Evolutionary conservation across 768 basidiomycete species (phyloP).

Genomic region (Dioszegia hungarica): DNA sequence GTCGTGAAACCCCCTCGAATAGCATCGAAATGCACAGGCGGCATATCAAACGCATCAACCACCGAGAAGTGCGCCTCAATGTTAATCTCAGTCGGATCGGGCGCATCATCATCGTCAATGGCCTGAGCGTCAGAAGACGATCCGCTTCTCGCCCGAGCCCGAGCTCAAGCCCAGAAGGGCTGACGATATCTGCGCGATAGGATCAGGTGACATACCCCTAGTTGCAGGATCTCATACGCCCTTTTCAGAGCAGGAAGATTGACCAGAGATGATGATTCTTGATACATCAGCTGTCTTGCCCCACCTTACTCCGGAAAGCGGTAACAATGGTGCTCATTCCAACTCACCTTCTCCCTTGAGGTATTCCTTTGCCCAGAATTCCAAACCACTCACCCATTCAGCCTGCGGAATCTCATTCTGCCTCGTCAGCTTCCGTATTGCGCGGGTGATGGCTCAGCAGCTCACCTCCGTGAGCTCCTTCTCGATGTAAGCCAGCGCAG

Average conservation of each 20-base stretch:
- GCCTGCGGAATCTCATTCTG: constrained; percentile 44
- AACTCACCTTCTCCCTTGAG: constrained; percentile 47
- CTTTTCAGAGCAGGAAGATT: constrained; percentile 39
- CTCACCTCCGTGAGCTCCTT: constrained; percentile 41
- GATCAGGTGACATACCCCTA: too few species aligned
- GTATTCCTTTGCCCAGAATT: constrained; percentile 48
- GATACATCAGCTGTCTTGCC: constrained; percentile 1
- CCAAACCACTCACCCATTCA: constrained; percentile 43
- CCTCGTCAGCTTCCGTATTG: neutral
- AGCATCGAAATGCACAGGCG: constrained; percentile 81
- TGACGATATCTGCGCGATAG: too few species aligned
- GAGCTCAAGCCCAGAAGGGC: neutral
- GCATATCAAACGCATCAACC: constrained; percentile 93
- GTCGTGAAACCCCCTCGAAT: constrained; percentile 83
- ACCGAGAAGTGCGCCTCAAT: constrained; percentile 60
- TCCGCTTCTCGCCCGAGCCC: neutral
- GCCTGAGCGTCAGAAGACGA: constrained; percentile 18
- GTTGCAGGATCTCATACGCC: constrained; percentile 47
- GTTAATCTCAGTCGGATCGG: constrained; percentile 44
- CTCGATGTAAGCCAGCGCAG: constrained; percentile 43
- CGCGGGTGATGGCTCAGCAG: neutral
- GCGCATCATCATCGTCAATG: constrained; percentile 30
- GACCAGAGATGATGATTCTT: constrained; percentile 46
- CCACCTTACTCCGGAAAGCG: too few species aligned
- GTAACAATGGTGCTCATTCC: neutral